Conservation (phyloP, 371 early-diverging fungal species). For the Apophysomyces trapeziformis region DNA sequence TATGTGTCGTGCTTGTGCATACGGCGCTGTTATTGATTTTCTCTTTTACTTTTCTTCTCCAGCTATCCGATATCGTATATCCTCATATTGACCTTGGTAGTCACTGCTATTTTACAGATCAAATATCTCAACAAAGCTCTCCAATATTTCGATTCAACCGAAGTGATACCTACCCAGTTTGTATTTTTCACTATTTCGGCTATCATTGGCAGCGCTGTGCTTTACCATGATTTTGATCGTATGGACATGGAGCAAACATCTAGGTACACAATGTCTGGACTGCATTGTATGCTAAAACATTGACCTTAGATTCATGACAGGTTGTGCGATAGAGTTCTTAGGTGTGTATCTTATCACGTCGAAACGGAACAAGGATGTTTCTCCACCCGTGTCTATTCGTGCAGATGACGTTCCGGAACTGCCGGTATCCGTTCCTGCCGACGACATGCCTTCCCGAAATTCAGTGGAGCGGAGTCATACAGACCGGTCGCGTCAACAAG, state of each 20-base stretch:
- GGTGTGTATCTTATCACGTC: constrained; percentile 80
- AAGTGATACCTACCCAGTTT: constrained; percentile 84
- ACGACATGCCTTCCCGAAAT: neutral
- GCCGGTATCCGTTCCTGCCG: neutral
- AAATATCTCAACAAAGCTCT: constrained; percentile 75
- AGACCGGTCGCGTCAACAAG: neutral
- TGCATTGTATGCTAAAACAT: neutral
- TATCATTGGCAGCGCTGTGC: constrained; percentile 73
- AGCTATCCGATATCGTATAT: constrained; percentile 70
- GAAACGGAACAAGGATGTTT: constrained; percentile 35
- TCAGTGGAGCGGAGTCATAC: neutral
- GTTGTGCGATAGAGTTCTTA: constrained; percentile 71
- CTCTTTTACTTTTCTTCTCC: neutral
- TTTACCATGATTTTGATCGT: constrained; percentile 76
- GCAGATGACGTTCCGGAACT: constrained; percentile 23
- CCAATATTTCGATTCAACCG: constrained; percentile 72
- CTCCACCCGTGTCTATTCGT: constrained; percentile 24
- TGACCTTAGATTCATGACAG: constrained; percentile 52
- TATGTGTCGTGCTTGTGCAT: constrained; percentile 20
- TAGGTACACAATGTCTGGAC: constrained; percentile 17
- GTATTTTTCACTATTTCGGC: constrained; percentile 80
- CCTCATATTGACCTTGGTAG: constrained; percentile 61
- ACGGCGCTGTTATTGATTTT: too few species aligned
- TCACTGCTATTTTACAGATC: constrained; percentile 75
- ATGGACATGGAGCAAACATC: constrained; percentile 55